phyloP scores from a whole-genome alignment of 2,329 filamentous ascomycete genomes.

The Botrytis medusae region DNA sequence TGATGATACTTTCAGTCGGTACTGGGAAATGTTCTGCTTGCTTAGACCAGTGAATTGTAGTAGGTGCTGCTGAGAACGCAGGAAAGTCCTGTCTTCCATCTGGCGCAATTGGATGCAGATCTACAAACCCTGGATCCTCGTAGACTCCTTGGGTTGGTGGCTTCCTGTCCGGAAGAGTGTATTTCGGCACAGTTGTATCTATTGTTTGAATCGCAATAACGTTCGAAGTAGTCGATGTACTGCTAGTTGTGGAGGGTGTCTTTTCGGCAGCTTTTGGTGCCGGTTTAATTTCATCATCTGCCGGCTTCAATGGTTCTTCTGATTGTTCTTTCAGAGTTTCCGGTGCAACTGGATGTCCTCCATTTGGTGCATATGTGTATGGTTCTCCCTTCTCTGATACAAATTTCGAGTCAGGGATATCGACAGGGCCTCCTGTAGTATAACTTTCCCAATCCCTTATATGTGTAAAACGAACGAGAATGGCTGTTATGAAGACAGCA shows the following conservation, averaged over 20 bases:
- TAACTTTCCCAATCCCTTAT: constrained; percentile 27
- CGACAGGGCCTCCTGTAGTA: constrained; percentile 18
- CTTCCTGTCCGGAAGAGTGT: constrained; percentile 35
- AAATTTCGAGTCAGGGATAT: constrained; percentile 20
- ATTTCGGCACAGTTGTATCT: constrained; percentile 28
- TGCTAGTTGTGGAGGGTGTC: neutral
- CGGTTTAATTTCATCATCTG: neutral
- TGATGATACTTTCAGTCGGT: constrained; percentile 66
- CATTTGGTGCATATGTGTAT: neutral
- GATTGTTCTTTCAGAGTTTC: constrained; percentile 7
- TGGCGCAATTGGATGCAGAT: constrained; percentile 35
- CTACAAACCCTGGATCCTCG: constrained; percentile 23
- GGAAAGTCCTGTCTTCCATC: constrained; percentile 35
- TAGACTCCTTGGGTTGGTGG: constrained; percentile 26
- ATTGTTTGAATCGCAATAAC: constrained; percentile 13
- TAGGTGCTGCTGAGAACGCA: constrained; percentile 25
- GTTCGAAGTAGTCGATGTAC: neutral
- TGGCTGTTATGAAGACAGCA: constrained; percentile 27
- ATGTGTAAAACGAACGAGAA: constrained; percentile 30
- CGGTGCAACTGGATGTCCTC: neutral
- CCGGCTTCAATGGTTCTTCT: constrained; percentile 11
- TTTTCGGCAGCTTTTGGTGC: neutral
- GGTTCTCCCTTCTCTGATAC: neutral
- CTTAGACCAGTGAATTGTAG: constrained; percentile 68
- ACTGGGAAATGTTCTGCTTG: constrained; percentile 77